Evolutionary conservation across 2,329 filamentous ascomycete genomes (phyloP), one percentile per base, ranked within the genome.

Genomic region (Tolypocladium guangdongense): DNA sequence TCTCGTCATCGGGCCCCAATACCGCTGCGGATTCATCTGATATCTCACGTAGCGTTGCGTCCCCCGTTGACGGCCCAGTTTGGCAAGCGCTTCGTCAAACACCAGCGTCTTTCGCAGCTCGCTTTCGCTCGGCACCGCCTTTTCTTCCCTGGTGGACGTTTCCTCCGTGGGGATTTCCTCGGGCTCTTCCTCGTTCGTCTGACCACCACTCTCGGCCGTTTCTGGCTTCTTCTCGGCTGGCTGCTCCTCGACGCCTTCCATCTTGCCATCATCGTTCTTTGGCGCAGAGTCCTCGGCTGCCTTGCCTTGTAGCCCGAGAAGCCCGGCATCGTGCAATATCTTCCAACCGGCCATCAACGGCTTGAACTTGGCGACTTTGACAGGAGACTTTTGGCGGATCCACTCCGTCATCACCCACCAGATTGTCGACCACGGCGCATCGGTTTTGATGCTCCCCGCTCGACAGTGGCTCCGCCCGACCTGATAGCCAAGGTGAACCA

Each of bases 381-480:
- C 77, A 0, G 91, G 90, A 0, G 81, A 78, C 62, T 86, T 87
- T 65, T 95, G 90, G 27, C 86, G 81, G 16, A 88, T 82, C 90
- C 90, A 99, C 70, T 96, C 90, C 30, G 88, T 80, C 82, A 97
- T 93, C 32, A 97, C 75, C 66, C 95, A 87, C 91, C 93, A 97
- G 49, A 99, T 80, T 0, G 89, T 84, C 5, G 76, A 76, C 90
- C 90, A 99, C 0, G 91, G 88, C 16, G 93, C 93, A 69, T 97
- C 84, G 0, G 93, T 97, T 73, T 95, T 95, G 69, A 97, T 84
- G 63, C 88, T 93, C 30, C 91, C 92, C 0, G 89, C 80, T 60
- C 90, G 90, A 62, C 90, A 90, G 68, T 99, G 93, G 61, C 88
- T 95, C 62, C 92, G 83, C 1, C 88, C 88, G 4, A 87, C 87